Evolutionary conservation across 2,329 filamentous ascomycete species (phyloP), one percentile per base, ranked within the genome.

Genomic region (Fusarium ambrosium): DNA sequence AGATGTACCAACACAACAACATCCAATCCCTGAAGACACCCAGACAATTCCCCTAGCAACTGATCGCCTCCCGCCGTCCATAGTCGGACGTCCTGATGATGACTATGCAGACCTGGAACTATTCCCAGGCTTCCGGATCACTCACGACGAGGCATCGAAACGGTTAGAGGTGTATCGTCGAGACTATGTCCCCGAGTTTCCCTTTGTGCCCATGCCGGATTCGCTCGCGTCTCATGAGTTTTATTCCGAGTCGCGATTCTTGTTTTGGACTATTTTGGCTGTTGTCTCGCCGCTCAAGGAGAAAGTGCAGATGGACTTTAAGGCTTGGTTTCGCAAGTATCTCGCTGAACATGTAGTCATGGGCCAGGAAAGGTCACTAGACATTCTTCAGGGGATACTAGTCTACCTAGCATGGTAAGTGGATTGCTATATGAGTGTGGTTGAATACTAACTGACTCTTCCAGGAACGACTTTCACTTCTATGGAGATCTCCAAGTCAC

Each of bases 241-340:
- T n/a, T 80, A 81, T 51, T 61, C 74, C 1, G 71, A 76, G n/a
- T 78, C 80, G 7, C 80, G 79, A 0, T 77, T 85, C 18, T 67
- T 86, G 0, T 85, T 86, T 60, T 84, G 82, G 73, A 80, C 80
- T 1, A 77, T 86, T 43, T 77, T 86, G 43, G 79, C 81, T 6
- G 76, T 79, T 0, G 78, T 81, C 0, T 75, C 81, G 4, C 83
- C 84, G 0, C 77, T 84, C 66, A 73, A 72, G 1, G 72, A 80
- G 1, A 71, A 75, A 1, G 74, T 77, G 6, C 84, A 85, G 73
- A 67, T 79, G 27, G 78, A 79, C 1, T 78, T 82, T 7, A 79
- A 80, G 10, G 68, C 70, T 4, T 85, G 84, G 83, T 82, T 86
- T 10, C 80, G 83, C 2, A 77, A 79, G 22, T 79, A 82, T 39